Evolutionary conservation across 176 grass and related monocot species (phyloP).

Genomic region (Dendrocalamus sinicus): DNA sequence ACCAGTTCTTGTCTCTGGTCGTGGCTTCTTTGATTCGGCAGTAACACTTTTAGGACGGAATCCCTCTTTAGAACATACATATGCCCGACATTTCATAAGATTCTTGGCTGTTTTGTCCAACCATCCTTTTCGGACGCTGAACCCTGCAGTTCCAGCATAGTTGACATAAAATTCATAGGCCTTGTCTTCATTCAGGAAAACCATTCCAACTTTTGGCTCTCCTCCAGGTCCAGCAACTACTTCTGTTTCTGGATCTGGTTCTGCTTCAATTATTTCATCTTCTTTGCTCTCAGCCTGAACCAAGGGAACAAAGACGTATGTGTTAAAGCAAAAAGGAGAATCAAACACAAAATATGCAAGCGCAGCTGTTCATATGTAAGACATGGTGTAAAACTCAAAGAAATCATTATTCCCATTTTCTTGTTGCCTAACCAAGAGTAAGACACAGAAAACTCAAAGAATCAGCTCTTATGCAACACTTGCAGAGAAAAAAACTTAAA

Average conservation of each 20-base stretch:
- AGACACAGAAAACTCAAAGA: background rate
- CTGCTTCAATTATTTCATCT: slow-evolving; percentile 55
- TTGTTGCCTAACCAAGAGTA: slow-evolving; percentile 1
- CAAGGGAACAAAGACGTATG: slow-evolving; percentile 6
- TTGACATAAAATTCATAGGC: slow-evolving; percentile 81
- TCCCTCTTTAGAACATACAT: slow-evolving; percentile 88
- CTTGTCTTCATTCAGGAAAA: slow-evolving; percentile 77
- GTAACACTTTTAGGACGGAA: slow-evolving; percentile 60
- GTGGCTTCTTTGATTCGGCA: slow-evolving; percentile 65
- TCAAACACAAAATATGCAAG: slow-evolving; percentile 22
- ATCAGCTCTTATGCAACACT: slow-evolving; percentile 25
- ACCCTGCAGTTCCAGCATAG: slow-evolving; percentile 70
- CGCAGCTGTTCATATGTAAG: slow-evolving; percentile 11
- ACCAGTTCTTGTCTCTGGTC: slow-evolving; percentile 74
- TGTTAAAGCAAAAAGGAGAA: slow-evolving; percentile 23
- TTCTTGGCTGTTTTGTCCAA: slow-evolving; percentile 71
- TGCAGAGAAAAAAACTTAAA: slow-evolving; percentile 12
- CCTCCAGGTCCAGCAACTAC: slow-evolving; percentile 59
- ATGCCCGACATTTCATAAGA: slow-evolving; percentile 62
- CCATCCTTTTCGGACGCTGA: slow-evolving; percentile 82
- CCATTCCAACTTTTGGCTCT: slow-evolving; percentile 77
- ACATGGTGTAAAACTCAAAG: slow-evolving; percentile 27
- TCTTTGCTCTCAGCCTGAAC: slow-evolving; percentile 61
- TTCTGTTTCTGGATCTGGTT: slow-evolving; percentile 65
- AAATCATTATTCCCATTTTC: slow-evolving; percentile 20